Conservation (phyloP, 2,329 filamentous ascomycete genomes). For the Aspergillus intermedius region DNA sequence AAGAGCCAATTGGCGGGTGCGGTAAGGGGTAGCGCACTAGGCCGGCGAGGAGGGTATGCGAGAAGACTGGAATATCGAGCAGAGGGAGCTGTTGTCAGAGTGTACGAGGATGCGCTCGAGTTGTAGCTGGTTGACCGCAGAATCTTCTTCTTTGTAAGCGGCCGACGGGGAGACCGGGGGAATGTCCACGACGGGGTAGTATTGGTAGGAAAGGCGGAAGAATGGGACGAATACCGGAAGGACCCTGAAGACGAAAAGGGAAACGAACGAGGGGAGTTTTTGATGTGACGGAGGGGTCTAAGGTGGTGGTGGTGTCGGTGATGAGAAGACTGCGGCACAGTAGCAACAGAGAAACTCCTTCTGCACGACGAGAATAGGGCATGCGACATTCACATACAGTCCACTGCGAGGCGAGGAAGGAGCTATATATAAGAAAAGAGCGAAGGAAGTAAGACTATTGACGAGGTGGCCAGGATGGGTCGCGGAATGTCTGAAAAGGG, state of each 20-base stretch:
- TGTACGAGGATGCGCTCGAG: neutral
- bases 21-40: neutral
- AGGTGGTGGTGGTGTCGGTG: slow-evolving; percentile 7
- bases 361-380: slow-evolving; percentile 21
- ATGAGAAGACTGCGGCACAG: slow-evolving; percentile 9
- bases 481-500: no score
- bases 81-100: neutral
- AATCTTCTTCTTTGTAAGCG: slow-evolving; percentile 2
- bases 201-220: neutral
- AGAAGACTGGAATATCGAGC: neutral
- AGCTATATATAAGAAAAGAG: slow-evolving; percentile 1
- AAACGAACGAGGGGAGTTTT: neutral
- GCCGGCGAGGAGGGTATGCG: slow-evolving; percentile 1
- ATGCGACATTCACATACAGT: slow-evolving; percentile 30
- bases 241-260: slow-evolving; percentile 6
- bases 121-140: neutral
- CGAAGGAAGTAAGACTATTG: slow-evolving; percentile 9
- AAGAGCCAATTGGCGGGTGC: neutral
- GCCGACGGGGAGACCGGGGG: neutral
- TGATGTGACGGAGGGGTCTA: slow-evolving; percentile 1
- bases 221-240: slow-evolving; percentile 1
- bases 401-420: slow-evolving; percentile 4
- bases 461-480: no score
- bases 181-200: neutral
- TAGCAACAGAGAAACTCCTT: slow-evolving; percentile 24